Conservation (phyloP, 2,329 filamentous ascomycete species). For the Alternaria infectoria region DNA sequence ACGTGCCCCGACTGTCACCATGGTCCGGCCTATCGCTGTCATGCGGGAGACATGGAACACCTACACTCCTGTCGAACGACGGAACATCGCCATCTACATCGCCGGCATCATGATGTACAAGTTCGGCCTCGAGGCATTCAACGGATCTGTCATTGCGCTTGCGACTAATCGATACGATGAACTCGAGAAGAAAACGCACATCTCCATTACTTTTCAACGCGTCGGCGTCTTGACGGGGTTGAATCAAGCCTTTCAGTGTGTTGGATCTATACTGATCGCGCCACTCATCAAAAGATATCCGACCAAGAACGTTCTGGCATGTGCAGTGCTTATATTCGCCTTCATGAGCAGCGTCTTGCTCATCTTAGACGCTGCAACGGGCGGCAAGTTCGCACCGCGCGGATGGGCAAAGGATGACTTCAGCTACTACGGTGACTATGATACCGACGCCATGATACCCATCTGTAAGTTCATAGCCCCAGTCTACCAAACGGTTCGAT, state of each 20-base stretch:
- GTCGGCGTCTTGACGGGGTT: conserved; percentile 57
- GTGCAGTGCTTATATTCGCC: conserved; percentile 55
- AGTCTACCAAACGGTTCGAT: background rate
- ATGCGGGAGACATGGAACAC: conserved; percentile 38
- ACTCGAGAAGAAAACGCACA: conserved; percentile 44
- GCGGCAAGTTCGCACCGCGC: conserved; percentile 51
- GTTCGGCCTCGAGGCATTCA: conserved; percentile 60
- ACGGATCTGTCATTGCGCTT: conserved; percentile 57
- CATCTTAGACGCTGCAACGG: conserved; percentile 57
- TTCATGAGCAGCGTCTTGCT: conserved; percentile 57
- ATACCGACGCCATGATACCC: conserved; percentile 58
- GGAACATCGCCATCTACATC: conserved; percentile 51
- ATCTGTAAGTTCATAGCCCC: conserved; percentile 45
- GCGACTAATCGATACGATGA: conserved; percentile 60
- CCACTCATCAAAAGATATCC: conserved; percentile 58
- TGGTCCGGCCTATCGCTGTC: conserved; percentile 29
- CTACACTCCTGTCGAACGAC: conserved; percentile 52
- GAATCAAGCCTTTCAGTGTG: conserved; percentile 59
- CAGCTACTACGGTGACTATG: conserved; percentile 57
- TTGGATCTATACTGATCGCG: conserved; percentile 59
- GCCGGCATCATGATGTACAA: conserved; percentile 61
- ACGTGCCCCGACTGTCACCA: conserved; percentile 18
- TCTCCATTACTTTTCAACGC: conserved; percentile 54
- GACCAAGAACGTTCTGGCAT: conserved; percentile 55
- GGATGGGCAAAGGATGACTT: conserved; percentile 48